Conservation (phyloP, 768 basidiomycete species). For the Candolleomyces eurysporus region DNA sequence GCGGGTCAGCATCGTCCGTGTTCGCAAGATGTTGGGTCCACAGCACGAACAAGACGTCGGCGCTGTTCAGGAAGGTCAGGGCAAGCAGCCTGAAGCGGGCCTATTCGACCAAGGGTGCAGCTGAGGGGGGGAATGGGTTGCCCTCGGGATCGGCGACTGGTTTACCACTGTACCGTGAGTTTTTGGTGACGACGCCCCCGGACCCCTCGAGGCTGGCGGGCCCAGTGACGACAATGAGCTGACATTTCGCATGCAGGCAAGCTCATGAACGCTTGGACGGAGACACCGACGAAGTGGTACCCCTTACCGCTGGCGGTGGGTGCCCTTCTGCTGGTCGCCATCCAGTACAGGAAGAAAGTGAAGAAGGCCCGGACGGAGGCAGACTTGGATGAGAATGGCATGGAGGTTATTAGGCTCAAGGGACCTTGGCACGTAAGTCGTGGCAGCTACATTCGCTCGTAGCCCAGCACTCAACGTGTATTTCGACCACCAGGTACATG, state of each 20-base stretch:
- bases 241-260: conserved; percentile 39
- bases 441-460: neutral
- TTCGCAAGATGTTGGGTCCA: conserved; percentile 53
- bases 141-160: conserved; percentile 20
- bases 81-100: conserved; percentile 35
- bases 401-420: conserved; percentile 75
- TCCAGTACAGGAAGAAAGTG: conserved; percentile 69
- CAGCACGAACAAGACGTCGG: conserved; percentile 52
- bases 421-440: conserved; percentile 88
- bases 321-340: conserved; percentile 77
- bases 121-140: conserved; percentile 19
- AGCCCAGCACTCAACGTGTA: neutral
- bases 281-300: conserved; percentile 93
- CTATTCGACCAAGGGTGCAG: conserved; percentile 35
- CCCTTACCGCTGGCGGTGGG: conserved; percentile 90
- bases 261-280: conserved; percentile 74
- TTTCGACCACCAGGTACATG: conserved; percentile 68
- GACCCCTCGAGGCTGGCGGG: too few species aligned
- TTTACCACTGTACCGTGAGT: conserved; percentile 54
- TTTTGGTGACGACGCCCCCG: too few species aligned
- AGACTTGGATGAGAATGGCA: conserved; percentile 78
- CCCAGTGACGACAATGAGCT: neutral
- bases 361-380: conserved; percentile 57
- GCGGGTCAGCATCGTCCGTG: conserved; percentile 44
- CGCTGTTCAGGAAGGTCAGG: conserved; percentile 44